Percentiles rank a stretch among this genome's conserved stretches.
phyloP scores from a whole-genome alignment of 306 rosid species.

The Vicia faba region DNA sequence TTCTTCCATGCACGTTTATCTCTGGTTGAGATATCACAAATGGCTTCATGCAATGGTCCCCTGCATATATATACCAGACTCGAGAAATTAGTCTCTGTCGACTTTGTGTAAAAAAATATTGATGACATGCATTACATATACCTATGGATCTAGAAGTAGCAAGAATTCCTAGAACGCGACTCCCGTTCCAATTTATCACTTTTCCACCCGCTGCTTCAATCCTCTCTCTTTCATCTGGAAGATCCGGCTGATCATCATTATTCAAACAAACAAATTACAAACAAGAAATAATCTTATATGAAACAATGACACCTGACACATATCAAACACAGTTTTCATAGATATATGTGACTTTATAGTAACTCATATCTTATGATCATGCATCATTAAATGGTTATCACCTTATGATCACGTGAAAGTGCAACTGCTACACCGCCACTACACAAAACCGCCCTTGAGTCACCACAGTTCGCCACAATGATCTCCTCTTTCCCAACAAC shows the following conservation, averaged over 20 bases:
- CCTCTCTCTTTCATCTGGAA: slow-evolving; percentile 60
- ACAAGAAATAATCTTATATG: neutral
- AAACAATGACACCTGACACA: too few relatives aligned
- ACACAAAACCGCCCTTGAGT: slow-evolving; percentile 62
- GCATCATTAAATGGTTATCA: neutral
- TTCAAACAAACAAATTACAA: neutral
- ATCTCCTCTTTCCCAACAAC: slow-evolving; percentile 51
- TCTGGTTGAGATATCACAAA: slow-evolving; percentile 60
- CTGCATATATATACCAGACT: neutral
- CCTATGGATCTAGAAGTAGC: slow-evolving; percentile 72
- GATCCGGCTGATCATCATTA: slow-evolving; percentile 51
- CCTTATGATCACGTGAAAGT: slow-evolving; percentile 74
- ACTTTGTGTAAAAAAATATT: neutral
- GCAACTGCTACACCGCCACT: slow-evolving; percentile 53
- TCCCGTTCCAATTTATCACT: slow-evolving; percentile 56
- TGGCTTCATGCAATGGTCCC: slow-evolving; percentile 67
- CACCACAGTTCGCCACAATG: slow-evolving; percentile 66
- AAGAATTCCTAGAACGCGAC: slow-evolving; percentile 63
- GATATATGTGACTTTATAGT: too few relatives aligned
- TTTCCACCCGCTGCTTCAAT: slow-evolving; percentile 71
- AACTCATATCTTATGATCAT: neutral
- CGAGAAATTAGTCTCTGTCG: too few relatives aligned
- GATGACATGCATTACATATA: slow-evolving; percentile 20
- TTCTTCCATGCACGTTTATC: slow-evolving; percentile 46
- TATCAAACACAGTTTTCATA: too few relatives aligned